Conservation (phyloP, 176 grass and related monocot species). For the Puccinellia tenuiflora region DNA sequence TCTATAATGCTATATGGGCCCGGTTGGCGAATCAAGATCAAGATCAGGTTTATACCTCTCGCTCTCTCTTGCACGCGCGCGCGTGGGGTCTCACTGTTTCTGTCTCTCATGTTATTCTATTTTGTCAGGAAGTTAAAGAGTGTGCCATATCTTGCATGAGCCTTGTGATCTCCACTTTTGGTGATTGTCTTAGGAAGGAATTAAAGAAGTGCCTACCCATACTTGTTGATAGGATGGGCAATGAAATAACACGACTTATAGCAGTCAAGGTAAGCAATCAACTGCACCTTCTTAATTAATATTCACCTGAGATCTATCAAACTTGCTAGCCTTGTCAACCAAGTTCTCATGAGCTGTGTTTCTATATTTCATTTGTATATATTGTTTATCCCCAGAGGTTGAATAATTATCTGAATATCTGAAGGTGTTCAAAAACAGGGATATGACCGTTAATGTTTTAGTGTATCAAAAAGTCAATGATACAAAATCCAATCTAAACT, state of each 20-base stretch:
- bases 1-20: conserved; percentile 81
- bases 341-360: too few relatives aligned
- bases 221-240: conserved; percentile 97
- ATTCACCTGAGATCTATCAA: too few relatives aligned
- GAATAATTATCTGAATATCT: too few relatives aligned
- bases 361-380: too few relatives aligned
- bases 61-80: too few relatives aligned
- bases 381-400: too few relatives aligned
- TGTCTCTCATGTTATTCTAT: conserved; percentile 13
- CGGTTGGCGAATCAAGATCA: conserved; percentile 98
- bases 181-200: conserved; percentile 78
- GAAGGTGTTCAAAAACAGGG: background rate
- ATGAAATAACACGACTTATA: conserved; percentile 96
- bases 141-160: conserved; percentile 78
- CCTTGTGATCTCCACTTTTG: conserved; percentile 90
- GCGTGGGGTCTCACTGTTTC: too few relatives aligned
- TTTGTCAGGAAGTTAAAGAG: conserved; percentile 76
- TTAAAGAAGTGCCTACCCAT: conserved; percentile 83
- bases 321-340: too few relatives aligned
- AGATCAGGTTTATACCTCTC: conserved; percentile 65
- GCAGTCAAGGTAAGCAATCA: conserved; percentile 64
- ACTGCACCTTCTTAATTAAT: background rate
- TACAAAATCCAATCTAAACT: background rate
- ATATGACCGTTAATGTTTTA: background rate
- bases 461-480: background rate